phyloP scores from a whole-genome alignment of 169 alveolate species.

The Sarcocystis neurona region DNA sequence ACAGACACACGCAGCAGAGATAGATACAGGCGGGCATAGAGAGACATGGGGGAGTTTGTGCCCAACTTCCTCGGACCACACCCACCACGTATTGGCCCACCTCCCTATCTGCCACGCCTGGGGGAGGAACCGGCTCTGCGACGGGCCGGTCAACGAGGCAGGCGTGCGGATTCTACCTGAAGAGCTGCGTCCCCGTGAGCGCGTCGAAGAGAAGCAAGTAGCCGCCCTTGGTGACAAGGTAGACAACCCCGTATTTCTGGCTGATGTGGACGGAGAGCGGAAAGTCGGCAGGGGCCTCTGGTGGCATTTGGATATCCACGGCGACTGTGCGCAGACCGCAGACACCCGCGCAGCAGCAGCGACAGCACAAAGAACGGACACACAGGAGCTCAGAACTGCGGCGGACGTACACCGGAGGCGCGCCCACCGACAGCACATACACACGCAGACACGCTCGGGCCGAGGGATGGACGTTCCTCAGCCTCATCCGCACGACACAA shows the following conservation, averaged over 20 bases:
- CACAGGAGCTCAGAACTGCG: background rate
- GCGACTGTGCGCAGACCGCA: constrained; percentile 21
- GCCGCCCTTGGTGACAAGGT: constrained; percentile 81
- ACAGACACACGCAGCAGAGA: too few species aligned
- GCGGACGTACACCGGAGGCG: background rate
- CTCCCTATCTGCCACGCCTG: too few species aligned
- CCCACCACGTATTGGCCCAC: too few species aligned
- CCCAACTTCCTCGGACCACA: too few species aligned
- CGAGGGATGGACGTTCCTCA: background rate
- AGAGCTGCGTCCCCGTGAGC: constrained; percentile 71
- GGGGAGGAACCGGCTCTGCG: too few species aligned
- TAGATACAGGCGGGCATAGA: too few species aligned
- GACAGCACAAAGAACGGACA: background rate
- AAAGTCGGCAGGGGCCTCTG: constrained; percentile 73
- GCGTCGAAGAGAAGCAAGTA: constrained; percentile 75
- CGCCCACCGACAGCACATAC: background rate
- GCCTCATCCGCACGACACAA: too few species aligned
- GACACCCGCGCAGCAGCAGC: background rate
- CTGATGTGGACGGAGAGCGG: constrained; percentile 71
- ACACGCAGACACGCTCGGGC: background rate
- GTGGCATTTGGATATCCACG: constrained; percentile 50
- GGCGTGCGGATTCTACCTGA: constrained; percentile 47
- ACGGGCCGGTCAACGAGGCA: too few species aligned
- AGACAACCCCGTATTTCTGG: constrained; percentile 75
- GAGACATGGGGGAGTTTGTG: too few species aligned